Percentiles rank a stretch among this genome's conserved stretches.
phyloP scores from a whole-genome alignment of 2,329 filamentous ascomycete genomes.

The Diaporthe australafricana region DNA sequence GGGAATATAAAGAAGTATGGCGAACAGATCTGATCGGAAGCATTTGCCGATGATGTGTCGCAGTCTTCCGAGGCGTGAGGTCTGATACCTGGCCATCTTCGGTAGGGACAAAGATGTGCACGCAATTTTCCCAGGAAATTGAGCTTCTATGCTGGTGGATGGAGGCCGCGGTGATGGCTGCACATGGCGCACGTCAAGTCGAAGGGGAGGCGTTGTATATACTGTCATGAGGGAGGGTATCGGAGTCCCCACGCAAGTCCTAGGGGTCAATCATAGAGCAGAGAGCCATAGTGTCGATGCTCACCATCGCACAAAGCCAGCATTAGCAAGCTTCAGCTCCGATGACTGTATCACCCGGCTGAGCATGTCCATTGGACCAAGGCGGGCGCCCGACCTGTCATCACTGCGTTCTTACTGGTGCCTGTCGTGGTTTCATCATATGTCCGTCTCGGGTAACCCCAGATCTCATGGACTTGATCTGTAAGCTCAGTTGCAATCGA shows the following conservation, averaged over 20 bases:
- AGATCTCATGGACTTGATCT: slow-evolving; percentile 4
- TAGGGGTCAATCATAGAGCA: not conserved
- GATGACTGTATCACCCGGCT: slow-evolving; percentile 13
- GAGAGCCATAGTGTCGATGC: not conserved
- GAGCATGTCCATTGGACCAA: slow-evolving; percentile 22
- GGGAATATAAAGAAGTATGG: slow-evolving; percentile 32
- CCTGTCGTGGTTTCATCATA: slow-evolving; percentile 15
- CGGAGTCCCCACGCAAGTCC: slow-evolving; percentile 30
- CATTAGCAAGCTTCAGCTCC: slow-evolving; percentile 21
- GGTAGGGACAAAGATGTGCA: not conserved
- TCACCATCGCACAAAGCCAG: slow-evolving; percentile 17
- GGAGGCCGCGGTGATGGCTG: not conserved
- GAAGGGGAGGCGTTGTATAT: slow-evolving; percentile 15
- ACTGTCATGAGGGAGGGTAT: not conserved
- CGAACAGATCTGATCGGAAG: slow-evolving; percentile 21
- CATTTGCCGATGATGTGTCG: slow-evolving; percentile 11
- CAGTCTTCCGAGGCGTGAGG: slow-evolving; percentile 27
- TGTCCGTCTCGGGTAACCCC: slow-evolving; percentile 30
- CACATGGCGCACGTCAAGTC: not conserved
- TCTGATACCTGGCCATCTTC: slow-evolving; percentile 2
- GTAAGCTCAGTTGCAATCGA: not conserved
- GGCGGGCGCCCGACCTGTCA: slow-evolving; percentile 18
- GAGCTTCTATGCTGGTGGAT: not conserved
- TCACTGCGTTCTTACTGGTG: slow-evolving; percentile 12
- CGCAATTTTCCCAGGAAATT: not conserved